Base-by-base conservation (phyloP, 768 basidiomycete genomes). In the Tricholoma bakamatsutake region DNA sequence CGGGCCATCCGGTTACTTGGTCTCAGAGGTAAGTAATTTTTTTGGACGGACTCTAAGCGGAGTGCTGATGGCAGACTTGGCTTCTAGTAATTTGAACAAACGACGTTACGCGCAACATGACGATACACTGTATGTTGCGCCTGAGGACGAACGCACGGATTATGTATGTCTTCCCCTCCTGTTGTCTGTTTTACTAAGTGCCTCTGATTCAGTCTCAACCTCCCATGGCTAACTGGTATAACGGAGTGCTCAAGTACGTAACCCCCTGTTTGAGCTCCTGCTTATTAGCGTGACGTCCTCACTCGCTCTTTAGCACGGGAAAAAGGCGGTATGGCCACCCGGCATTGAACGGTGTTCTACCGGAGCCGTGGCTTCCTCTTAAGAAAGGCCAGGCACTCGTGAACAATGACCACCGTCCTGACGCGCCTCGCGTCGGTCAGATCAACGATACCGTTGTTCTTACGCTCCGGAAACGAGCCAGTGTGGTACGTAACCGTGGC, bases 311-410 rank as follows among this genome's bases (percentile, higher is more conserved):
- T 58, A 93, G 91, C 67, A 97, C 94, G n/a, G 93, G 93, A 9
- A 93, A 95, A 68, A 77, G 90, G 50, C 85, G 95, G 40, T 98
- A 98, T 62, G 94, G 91, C 0, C 96, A 98, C 67, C 96, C 96
- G 3, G 96, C 93, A 1, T 78, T 98, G 18, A 92, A 88, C n/a
- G 96, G 96, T 2, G 81, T 90, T 4, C 80, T 98, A 0, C 96
- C 96, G 2, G 84, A 88, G 56, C 95, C 96, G 0, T 98, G 96
- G 96, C 80, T 98, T 3, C 95, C 95, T 1, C 73, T 93, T 51
- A 92, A 90, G 73, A 90, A 86, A 64, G 88, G 85, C 0, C 88
- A 93, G 64, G 80, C 80, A 0, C 77, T 89, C 2, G 83, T 85
- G 18, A 93, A 92, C 60, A 73, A 76, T 30, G 71, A 78, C 52